Conservation (phyloP, 2,329 filamentous ascomycete species). For the Sporothrix dimorphospora region DNA sequence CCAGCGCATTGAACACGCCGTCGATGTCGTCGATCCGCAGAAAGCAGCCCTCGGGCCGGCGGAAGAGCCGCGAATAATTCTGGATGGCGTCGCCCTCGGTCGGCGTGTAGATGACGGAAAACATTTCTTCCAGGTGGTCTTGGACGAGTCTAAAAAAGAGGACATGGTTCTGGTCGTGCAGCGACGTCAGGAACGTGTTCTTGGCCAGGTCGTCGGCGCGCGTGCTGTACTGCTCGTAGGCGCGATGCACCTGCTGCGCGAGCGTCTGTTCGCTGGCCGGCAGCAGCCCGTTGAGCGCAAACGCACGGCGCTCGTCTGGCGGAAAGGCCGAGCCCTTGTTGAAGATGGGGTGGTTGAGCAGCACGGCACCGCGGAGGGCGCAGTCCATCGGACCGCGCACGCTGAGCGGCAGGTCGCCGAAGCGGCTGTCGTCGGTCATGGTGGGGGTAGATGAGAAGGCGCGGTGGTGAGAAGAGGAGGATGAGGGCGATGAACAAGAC, state of each 20-base stretch:
- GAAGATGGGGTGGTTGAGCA: slow-evolving; percentile 69
- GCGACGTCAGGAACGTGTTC: slow-evolving; percentile 83
- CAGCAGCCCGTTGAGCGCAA: slow-evolving; percentile 73
- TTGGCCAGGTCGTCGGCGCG: slow-evolving; percentile 70
- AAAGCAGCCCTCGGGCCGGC: slow-evolving; percentile 79
- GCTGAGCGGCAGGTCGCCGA: slow-evolving; percentile 51
- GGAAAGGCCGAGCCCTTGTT: slow-evolving; percentile 86
- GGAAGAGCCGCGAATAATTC: slow-evolving; percentile 78
- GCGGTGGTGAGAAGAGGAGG: background rate
- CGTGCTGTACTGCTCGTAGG: slow-evolving; percentile 76
- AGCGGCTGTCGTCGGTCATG: slow-evolving; percentile 39
- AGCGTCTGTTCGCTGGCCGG: slow-evolving; percentile 74
- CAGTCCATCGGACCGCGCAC: slow-evolving; percentile 55
- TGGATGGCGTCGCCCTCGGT: slow-evolving; percentile 88
- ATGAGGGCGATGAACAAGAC: background rate
- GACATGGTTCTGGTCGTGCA: slow-evolving; percentile 85
- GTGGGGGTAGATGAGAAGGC: background rate
- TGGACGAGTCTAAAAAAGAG: slow-evolving; percentile 78
- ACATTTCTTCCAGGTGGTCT: slow-evolving; percentile 83
- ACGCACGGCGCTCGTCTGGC: slow-evolving; percentile 66
- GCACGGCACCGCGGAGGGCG: slow-evolving; percentile 53
- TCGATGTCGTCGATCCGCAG: slow-evolving; percentile 72
- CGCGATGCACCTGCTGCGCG: slow-evolving; percentile 74
- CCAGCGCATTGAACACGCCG: slow-evolving; percentile 66
- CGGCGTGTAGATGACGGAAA: slow-evolving; percentile 86